These are phyloP conservation scores for Hyaloscypha bicolor DNA, from an alignment of 495 filamentous ascomycete species.

Conservation along the genomic window DNA sequence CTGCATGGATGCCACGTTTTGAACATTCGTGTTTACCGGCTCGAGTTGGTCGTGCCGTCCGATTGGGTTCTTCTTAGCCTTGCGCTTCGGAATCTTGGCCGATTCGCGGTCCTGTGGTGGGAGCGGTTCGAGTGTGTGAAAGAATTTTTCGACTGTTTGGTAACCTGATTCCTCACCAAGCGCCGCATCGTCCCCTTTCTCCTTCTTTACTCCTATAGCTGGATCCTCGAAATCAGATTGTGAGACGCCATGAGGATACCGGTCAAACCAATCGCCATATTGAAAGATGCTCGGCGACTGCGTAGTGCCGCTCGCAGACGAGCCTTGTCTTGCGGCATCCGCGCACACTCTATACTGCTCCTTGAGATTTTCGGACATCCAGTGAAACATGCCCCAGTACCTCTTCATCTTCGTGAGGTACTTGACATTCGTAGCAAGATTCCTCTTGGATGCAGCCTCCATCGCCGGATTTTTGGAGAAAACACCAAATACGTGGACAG, in stretches of 20 bases:
- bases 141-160: constrained; percentile 94
- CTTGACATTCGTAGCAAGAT: constrained; percentile 85
- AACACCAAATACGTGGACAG: constrained; percentile 88
- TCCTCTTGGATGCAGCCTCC: constrained; percentile 77
- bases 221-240: constrained; percentile 82
- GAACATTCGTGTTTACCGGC: constrained; percentile 27
- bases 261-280: constrained; percentile 97
- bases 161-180: constrained; percentile 85
- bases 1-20: constrained; percentile 18
- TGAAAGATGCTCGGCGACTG: constrained; percentile 75
- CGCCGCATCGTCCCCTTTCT: constrained; percentile 77
- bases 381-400: constrained; percentile 98
- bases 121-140: constrained; percentile 76
- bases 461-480: constrained; percentile 80
- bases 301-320: constrained; percentile 36
- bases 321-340: constrained; percentile 60
- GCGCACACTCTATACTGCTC: constrained; percentile 86
- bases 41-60: constrained; percentile 17
- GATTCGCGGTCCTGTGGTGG: constrained; percentile 45
- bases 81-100: constrained; percentile 29
- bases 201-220: constrained; percentile 59
- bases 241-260: constrained; percentile 91
- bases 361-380: constrained; percentile 90
- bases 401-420: constrained; percentile 94
- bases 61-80: constrained; percentile 19